phyloP scores from a whole-genome alignment of 2,329 filamentous ascomycete genomes.

The Pyricularia grisea region DNA sequence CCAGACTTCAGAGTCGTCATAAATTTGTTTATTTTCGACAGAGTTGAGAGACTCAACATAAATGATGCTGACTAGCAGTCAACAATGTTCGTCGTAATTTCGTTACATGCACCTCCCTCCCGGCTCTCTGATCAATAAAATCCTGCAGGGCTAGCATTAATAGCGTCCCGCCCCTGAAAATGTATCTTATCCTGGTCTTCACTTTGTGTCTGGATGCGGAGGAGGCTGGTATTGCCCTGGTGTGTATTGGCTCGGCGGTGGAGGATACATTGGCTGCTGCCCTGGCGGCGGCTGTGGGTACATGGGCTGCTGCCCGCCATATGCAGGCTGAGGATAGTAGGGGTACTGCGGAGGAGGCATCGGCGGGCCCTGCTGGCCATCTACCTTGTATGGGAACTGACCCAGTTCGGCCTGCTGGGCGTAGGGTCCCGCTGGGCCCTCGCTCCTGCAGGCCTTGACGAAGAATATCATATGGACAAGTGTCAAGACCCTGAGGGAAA shows the following conservation, averaged over 20 bases:
- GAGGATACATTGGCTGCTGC: background rate
- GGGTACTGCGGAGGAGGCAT: background rate
- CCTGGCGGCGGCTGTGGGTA: background rate
- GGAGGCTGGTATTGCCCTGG: background rate
- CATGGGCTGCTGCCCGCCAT: conserved; percentile 4
- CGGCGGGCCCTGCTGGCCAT: conserved; percentile 3
- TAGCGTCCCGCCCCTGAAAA: background rate
- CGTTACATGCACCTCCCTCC: background rate
- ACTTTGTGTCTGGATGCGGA: background rate
- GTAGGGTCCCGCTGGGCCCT: background rate
- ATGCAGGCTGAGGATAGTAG: background rate
- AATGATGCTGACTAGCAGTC: background rate
- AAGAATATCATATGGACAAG: conserved; percentile 29
- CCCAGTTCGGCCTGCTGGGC: conserved; percentile 9
- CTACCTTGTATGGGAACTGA: conserved; percentile 5
- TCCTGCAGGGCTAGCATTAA: background rate
- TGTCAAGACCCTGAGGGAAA: conserved; percentile 23
- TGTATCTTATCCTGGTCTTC: background rate
- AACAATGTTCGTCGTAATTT: background rate
- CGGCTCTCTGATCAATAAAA: background rate
- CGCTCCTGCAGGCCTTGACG: conserved; percentile 13
- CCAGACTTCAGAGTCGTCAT: background rate
- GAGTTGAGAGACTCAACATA: background rate
- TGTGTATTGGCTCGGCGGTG: background rate
- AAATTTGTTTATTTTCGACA: background rate